Base-by-base conservation (phyloP, 2,329 filamentous ascomycete genomes). In the Bisporella sp. region DNA sequence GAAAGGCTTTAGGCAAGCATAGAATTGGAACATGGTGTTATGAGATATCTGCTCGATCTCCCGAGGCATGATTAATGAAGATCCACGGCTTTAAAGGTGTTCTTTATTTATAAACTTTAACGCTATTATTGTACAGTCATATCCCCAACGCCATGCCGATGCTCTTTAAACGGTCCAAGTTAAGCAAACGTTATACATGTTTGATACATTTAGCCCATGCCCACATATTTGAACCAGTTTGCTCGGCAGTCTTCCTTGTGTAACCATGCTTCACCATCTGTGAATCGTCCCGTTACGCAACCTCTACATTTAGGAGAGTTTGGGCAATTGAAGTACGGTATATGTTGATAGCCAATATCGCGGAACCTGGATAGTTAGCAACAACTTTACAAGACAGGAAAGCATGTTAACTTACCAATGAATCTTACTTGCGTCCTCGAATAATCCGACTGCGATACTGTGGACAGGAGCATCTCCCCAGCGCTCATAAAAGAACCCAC, bases 391-490 rank as follows among this genome's bases (percentile, higher is more conserved):
- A 21, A 28, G 28, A 4, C 12, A 9, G 33, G 31, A 13, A 6
- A 31, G 41, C 6, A 41, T 9, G 46, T 41, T 8, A 45, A 43
- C 84, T 55, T 71, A 95, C 91, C 91, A 97, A 69, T 97, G 92
- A 54, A 99, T 88, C 68, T 89, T 91, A 70, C 77, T 86, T 64
- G 83, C 80, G 66, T 99, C 92, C 63, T 95, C 92, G 66, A 99
- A 96, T 30, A 99, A 70, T 31, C 89, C 93, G 41, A 99, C 70
- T 0, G 89, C 93, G 62, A 99, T 90, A 58, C 89, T 95, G 69
- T 99, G 93, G 5, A 99, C 93, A 0, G 93, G 93, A 2, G 93
- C 93, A 74, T 99, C 93, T 7, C 93, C 93, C 93, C 93, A 99
- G 60, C 93, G 78, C 73, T 99, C 93, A 66, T 99, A 99, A 69